Evolutionary conservation across 2,329 filamentous ascomycete species (phyloP).

Genomic region (Ramularia endophylla): DNA sequence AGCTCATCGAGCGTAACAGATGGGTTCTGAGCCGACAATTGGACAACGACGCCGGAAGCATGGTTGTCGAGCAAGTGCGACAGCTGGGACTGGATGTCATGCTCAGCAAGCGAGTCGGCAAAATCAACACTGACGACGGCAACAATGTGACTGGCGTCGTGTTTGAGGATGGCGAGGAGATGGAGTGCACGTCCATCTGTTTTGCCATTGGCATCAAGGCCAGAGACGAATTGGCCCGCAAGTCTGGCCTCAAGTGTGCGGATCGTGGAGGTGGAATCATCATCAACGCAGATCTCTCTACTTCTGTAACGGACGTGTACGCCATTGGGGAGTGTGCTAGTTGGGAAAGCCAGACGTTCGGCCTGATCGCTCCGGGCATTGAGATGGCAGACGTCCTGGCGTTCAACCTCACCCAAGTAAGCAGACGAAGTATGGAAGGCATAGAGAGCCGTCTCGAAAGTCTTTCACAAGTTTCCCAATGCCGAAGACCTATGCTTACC

Average conservation of each 20-base stretch:
- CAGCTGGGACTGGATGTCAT: slow-evolving; percentile 75
- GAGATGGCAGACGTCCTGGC: slow-evolving; percentile 91
- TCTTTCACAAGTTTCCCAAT: too few species aligned
- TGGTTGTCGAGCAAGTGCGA: slow-evolving; percentile 77
- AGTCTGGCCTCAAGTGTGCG: slow-evolving; percentile 65
- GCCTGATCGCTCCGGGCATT: slow-evolving; percentile 80
- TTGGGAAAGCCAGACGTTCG: slow-evolving; percentile 82
- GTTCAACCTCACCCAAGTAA: slow-evolving; percentile 86
- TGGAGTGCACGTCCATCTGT: slow-evolving; percentile 75
- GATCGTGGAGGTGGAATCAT: slow-evolving; percentile 71
- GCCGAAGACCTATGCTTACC: too few species aligned
- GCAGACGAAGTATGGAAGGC: too few species aligned
- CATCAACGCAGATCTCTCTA: slow-evolving; percentile 60
- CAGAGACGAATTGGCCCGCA: slow-evolving; percentile 67
- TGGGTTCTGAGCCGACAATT: slow-evolving; percentile 82
- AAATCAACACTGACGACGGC: slow-evolving; percentile 60
- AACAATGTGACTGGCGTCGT: slow-evolving; percentile 67
- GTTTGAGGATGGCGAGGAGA: slow-evolving; percentile 73
- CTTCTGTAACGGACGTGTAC: slow-evolving; percentile 67
- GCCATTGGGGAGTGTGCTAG: slow-evolving; percentile 88
- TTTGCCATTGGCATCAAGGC: slow-evolving; percentile 86
- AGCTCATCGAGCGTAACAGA: slow-evolving; percentile 71
- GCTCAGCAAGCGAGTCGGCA: slow-evolving; percentile 67
- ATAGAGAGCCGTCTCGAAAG: too few species aligned
- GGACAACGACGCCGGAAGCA: slow-evolving; percentile 69